Conservation (phyloP, 257 asterid species). For the Solanum sejunctum region DNA sequence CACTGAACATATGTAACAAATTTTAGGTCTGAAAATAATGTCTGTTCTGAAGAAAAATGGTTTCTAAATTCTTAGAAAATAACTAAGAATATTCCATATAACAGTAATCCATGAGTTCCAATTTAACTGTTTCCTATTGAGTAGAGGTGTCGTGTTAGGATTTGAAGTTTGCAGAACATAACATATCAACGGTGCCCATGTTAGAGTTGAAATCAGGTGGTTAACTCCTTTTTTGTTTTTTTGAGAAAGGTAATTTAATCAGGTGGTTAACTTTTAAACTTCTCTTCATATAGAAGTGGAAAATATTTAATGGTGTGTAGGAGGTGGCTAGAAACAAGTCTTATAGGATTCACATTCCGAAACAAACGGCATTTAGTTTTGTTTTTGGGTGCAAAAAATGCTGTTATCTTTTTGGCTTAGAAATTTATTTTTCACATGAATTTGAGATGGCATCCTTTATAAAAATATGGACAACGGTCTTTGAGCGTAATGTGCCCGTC, state of each 20-base stretch:
- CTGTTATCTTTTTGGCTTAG: neutral
- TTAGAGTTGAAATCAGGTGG: neutral
- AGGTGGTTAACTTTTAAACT: neutral
- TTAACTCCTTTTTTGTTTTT: neutral
- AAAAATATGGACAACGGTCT: neutral
- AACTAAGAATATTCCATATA: neutral
- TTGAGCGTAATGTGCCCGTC: neutral
- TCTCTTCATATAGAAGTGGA: neutral
- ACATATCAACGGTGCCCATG: neutral
- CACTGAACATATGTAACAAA: neutral
- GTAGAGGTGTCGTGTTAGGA: neutral
- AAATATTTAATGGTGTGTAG: neutral
- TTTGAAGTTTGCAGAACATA: neutral
- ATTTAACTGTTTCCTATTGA: neutral
- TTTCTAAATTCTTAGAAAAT: neutral
- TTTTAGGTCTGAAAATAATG: neutral
- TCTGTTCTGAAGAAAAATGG: neutral
- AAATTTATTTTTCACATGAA: neutral
- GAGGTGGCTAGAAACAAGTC: neutral
- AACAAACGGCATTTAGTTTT: neutral
- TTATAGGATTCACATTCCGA: neutral
- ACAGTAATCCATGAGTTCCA: neutral
- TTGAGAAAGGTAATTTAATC: neutral
- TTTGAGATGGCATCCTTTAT: neutral
- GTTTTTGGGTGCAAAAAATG: neutral